Conservation (phyloP, 768 basidiomycete genomes). For the Hypholoma sublateritium region DNA sequence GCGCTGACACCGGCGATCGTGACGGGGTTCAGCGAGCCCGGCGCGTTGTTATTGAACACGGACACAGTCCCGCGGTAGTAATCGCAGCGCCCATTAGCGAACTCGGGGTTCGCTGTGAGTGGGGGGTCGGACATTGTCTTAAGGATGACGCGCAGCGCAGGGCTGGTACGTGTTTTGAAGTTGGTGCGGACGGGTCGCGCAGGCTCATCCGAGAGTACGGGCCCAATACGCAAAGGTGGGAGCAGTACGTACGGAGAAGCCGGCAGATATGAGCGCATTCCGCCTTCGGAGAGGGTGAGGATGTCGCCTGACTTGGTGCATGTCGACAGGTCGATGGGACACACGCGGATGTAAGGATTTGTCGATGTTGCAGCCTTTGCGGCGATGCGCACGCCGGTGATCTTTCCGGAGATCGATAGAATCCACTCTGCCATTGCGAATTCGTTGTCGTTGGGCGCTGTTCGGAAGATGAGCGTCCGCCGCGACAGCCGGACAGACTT, state of each 20-base stretch:
- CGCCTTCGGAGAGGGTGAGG: conserved; percentile 34
- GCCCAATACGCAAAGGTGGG: conserved; percentile 29
- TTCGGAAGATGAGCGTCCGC: conserved; percentile 35
- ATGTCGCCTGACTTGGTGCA: conserved; percentile 35
- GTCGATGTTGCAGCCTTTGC: conserved; percentile 36
- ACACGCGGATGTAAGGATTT: conserved; percentile 33
- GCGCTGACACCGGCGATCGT: conserved; percentile 34
- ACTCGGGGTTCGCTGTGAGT: conserved; percentile 31
- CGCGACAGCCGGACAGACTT: conserved; percentile 31
- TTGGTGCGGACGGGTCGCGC: conserved; percentile 32
- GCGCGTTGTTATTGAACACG: conserved; percentile 37
- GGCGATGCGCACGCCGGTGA: conserved; percentile 34
- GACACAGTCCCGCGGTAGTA: conserved; percentile 33
- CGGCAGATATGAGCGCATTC: conserved; percentile 34
- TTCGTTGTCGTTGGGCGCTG: conserved; percentile 29
- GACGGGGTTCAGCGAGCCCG: conserved; percentile 29
- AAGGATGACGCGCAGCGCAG: conserved; percentile 31
- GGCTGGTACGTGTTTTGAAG: conserved; percentile 35
- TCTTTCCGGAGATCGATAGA: conserved; percentile 32
- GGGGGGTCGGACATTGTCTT: conserved; percentile 36
- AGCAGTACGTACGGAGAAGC: conserved; percentile 32
- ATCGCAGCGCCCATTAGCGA: conserved; percentile 23
- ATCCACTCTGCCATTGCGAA: conserved; percentile 42
- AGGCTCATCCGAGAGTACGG: conserved; percentile 30
- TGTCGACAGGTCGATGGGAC: conserved; percentile 35